Percentiles rank a stretch among this genome's conserved stretches.
Conservation (phyloP, 2,329 filamentous ascomycete species). For the Calonectria ilicicola region DNA sequence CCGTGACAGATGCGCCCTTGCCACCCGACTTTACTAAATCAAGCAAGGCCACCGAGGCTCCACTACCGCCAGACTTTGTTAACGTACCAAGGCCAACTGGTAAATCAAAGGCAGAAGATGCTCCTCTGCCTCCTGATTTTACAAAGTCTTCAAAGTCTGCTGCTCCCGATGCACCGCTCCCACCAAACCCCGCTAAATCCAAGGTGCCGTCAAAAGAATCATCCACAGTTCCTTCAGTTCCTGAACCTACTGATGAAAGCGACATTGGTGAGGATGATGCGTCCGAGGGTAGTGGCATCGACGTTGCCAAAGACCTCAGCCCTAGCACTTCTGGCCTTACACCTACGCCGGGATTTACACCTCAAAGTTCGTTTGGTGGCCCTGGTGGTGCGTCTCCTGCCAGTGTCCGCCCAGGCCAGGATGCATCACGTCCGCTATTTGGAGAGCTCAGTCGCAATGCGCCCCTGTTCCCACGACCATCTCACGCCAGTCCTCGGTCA, state of each 20-base stretch:
- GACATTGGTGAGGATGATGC: slow-evolving; percentile 55
- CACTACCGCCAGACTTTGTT: slow-evolving; percentile 51
- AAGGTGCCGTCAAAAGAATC: slow-evolving; percentile 47
- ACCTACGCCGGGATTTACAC: slow-evolving; percentile 64
- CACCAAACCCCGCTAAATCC: slow-evolving; percentile 53
- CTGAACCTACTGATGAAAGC: slow-evolving; percentile 53
- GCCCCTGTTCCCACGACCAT: slow-evolving; percentile 67
- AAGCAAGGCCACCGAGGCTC: slow-evolving; percentile 29
- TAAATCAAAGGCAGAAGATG: slow-evolving; percentile 29
- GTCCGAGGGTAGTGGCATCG: slow-evolving; percentile 72
- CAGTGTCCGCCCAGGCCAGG: slow-evolving; percentile 54
- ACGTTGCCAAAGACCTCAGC: slow-evolving; percentile 73
- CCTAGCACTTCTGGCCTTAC: slow-evolving; percentile 59
- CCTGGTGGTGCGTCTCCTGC: slow-evolving; percentile 53
- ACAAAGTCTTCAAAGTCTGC: slow-evolving; percentile 26
- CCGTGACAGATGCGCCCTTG: slow-evolving; percentile 26
- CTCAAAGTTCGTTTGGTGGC: slow-evolving; percentile 70
- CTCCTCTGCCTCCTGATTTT: slow-evolving; percentile 50
- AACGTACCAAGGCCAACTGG: slow-evolving; percentile 38
- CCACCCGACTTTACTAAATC: slow-evolving; percentile 53
- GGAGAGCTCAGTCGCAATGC: slow-evolving; percentile 64
- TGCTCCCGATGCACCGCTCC: slow-evolving; percentile 52
- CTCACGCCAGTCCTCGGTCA: slow-evolving; percentile 73
- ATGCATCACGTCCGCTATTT: slow-evolving; percentile 61
- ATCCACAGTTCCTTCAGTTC: slow-evolving; percentile 50